Conservation (phyloP, 495 filamentous ascomycete species). For the Talaromyces wortmannii region DNA sequence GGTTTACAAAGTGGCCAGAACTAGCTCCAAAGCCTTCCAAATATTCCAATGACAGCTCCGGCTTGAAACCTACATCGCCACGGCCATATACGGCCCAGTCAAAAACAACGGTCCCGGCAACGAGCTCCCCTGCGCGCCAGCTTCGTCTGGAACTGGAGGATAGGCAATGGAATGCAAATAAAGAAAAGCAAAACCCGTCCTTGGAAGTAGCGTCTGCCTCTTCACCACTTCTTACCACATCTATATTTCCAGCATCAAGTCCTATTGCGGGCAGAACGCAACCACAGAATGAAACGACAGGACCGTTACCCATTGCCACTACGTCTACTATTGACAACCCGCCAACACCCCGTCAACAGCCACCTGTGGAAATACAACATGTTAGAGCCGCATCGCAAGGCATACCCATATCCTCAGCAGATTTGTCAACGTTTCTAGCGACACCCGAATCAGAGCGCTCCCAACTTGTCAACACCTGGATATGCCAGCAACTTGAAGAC, state of each 20-base stretch:
- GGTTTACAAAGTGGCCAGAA: not conserved
- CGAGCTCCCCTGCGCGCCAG: slow-evolving; percentile 2
- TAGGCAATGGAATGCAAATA: not conserved
- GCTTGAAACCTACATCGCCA: not conserved
- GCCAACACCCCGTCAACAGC: not conserved
- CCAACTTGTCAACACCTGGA: slow-evolving; percentile 31
- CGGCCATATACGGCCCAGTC: slow-evolving; percentile 1
- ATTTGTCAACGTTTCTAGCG: slow-evolving; percentile 26
- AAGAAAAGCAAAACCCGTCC: not conserved
- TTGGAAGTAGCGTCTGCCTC: not conserved
- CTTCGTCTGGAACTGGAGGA: slow-evolving; percentile 5
- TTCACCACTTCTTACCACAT: slow-evolving; percentile 1
- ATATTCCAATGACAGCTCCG: not conserved
- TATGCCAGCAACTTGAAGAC: slow-evolving; percentile 36
- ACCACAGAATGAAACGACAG: not conserved
- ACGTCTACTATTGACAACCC: not conserved
- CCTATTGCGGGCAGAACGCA: not conserved
- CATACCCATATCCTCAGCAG: slow-evolving; percentile 9
- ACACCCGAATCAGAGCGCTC: slow-evolving; percentile 26
- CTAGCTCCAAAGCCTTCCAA: not conserved
- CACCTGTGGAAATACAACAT: not conserved
- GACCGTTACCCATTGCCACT: not conserved
- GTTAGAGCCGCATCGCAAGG: slow-evolving; percentile 9
- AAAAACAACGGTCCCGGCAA: not conserved
- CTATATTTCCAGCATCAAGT: not conserved